phyloP scores from a whole-genome alignment of 768 basidiomycete species.

The Tubosaeta sp. region DNA sequence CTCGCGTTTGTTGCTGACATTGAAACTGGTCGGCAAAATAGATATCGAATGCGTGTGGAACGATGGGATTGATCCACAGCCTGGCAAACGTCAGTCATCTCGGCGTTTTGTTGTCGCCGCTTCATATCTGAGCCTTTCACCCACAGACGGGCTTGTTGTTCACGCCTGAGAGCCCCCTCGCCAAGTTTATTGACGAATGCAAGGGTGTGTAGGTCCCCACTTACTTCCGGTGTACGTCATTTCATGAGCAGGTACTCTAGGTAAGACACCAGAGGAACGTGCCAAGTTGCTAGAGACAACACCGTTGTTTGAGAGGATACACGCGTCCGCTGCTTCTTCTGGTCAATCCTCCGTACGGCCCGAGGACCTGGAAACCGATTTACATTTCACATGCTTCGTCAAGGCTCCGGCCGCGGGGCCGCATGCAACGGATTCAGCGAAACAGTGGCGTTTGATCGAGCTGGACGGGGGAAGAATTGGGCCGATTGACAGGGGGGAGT shows the following conservation, averaged over 20 bases:
- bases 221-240: not conserved
- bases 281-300: conserved; percentile 74
- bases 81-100: conserved; percentile 63
- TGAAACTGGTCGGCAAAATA: not conserved
- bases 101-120: conserved; percentile 2
- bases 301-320: conserved; percentile 72
- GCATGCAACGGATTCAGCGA: conserved; percentile 10
- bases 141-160: conserved; percentile 55
- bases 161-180: conserved; percentile 53
- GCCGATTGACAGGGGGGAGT: conserved; percentile 75
- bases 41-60: conserved; percentile 86
- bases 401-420: conserved; percentile 47
- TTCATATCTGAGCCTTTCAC: not conserved
- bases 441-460: conserved; percentile 60
- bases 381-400: conserved; percentile 89
- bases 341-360: conserved; percentile 66
- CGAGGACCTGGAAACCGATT: conserved; percentile 59
- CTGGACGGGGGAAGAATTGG: conserved; percentile 77
- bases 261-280: conserved; percentile 66
- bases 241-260: conserved; percentile 32
- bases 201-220: conserved; percentile 40
- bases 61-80: conserved; percentile 81
- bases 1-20: not conserved
- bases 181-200: conserved; percentile 62
- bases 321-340: conserved; percentile 59